Evolutionary conservation across 106 monocot genomes (phyloP), one percentile per base, ranked within the genome.

Genomic region (Narthecium ossifragum): DNA sequence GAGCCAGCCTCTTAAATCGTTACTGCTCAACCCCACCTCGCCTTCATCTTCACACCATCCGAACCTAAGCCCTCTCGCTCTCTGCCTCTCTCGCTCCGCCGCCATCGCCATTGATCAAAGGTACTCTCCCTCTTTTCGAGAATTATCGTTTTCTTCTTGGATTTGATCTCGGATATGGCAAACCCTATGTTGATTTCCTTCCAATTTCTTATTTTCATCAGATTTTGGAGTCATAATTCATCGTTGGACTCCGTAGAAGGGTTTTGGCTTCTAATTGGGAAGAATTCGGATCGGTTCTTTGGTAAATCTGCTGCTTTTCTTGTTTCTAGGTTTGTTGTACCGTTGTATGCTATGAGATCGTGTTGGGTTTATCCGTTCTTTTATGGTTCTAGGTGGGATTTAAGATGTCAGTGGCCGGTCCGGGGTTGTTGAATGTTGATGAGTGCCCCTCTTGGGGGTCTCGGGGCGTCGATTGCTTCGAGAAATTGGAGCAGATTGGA

Each of bases 401-500:
- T 23, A 26, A 12, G 51, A 94, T 94, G 94, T 80, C 89, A 13
- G 74, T 80, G 2, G 85, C 94, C 26, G 77, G 63, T 11, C 79
- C 93, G 0, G 88, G 85, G 25, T 89, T 89, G 54, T 71, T 93
- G 57, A 93, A 93, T 37, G 70, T 93, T 6, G 89, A 89, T 23
- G 93, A 93, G 51, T 57, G 71, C 60, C 93, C 93, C 11, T 76
- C 89, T 8, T 89, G 88, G 88, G 93, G 93, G 18, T 86, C 94
- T 22, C 79, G 90, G 14, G 61, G 90, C 62, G 85, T 93, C 60
- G 90, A 94, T 34, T 90, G 89, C 83, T 94, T 94, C 53, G 83
- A 94, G 75, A 86, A 89, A 32, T 60, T 94, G 75, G 89, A 94
- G 86, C 89, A 94, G 85, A 94, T 94, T 49, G 94, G 94, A 3